These are phyloP conservation scores for Tephrocybe sp. DNA, from an alignment of 768 basidiomycete genomes.

Conservation along the genomic window DNA sequence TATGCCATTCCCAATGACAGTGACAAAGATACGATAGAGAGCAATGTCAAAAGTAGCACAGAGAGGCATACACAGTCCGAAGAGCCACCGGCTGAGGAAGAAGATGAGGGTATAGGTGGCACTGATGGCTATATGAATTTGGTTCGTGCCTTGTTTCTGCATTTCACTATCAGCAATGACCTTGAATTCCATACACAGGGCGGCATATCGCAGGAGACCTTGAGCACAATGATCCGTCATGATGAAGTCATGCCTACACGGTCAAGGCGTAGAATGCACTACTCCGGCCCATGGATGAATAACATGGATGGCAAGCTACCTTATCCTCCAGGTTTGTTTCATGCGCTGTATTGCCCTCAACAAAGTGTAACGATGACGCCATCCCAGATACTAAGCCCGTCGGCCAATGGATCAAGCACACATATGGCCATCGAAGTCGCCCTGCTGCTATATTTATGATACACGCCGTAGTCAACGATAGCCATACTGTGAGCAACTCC, in stretches of 20 bases:
- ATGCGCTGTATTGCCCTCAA: not conserved
- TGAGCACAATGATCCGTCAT: conserved; percentile 71
- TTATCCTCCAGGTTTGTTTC: conserved; percentile 58
- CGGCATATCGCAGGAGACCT: conserved; percentile 68
- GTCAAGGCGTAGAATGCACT: conserved; percentile 56
- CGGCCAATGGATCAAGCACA: conserved; percentile 58
- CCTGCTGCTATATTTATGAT: conserved; percentile 69
- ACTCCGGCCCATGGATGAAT: conserved; percentile 37
- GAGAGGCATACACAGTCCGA: not conserved
- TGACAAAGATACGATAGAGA: no score
- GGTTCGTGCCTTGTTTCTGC: conserved; percentile 13
- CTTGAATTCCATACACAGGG: conserved; percentile 42
- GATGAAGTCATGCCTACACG: conserved; percentile 66
- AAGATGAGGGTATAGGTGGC: not conserved
- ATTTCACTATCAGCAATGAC: not conserved
- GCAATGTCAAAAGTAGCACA: no score
- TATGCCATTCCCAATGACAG: no score
- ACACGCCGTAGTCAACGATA: conserved; percentile 73
- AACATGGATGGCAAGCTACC: conserved; percentile 45
- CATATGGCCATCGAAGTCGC: conserved; percentile 56
- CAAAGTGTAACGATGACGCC: not conserved
- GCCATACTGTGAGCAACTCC: conserved; percentile 37
- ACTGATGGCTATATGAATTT: not conserved
- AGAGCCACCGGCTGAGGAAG: not conserved
- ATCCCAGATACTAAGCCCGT: conserved; percentile 53